Evolutionary conservation across 106 monocot species (phyloP).

Genomic region (Agapanthus africanus): DNA sequence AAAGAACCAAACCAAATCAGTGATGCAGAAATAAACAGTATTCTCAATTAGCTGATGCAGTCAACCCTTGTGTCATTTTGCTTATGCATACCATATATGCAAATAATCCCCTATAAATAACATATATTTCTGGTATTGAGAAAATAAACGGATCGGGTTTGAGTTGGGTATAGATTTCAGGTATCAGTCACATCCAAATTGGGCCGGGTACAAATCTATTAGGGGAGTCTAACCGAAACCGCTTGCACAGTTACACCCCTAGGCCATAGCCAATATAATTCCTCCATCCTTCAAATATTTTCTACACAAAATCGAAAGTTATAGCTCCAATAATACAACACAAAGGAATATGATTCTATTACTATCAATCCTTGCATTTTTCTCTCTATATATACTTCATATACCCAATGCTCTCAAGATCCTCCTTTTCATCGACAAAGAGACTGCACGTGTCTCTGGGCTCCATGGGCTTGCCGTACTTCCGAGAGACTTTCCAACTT

Average conservation of each 20-base stretch:
- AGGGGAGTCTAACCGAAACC: not conserved
- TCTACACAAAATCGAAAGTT: not conserved
- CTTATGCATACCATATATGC: no score
- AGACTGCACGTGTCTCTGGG: constrained; percentile 30
- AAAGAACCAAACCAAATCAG: not conserved
- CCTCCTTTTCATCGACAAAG: not conserved
- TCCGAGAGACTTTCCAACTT: constrained; percentile 47
- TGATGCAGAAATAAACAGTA: not conserved
- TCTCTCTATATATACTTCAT: not conserved
- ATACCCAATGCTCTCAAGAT: not conserved
- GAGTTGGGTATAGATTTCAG: no score
- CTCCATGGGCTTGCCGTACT: constrained; percentile 47
- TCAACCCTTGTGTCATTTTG: no score
- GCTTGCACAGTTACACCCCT: no score
- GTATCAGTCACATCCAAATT: no score
- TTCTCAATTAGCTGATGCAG: not conserved
- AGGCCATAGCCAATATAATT: not conserved
- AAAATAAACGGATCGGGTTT: no score
- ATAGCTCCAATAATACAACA: no score
- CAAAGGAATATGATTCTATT: not conserved
- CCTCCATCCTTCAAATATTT: not conserved
- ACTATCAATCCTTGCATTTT: not conserved
- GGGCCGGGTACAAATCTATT: not conserved
- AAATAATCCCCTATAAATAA: no score
- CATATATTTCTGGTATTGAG: no score